Percentiles rank a stretch among this genome's conserved stretches.
Conservation (phyloP, 306 rosid species). For the Oemleria cerasiformis region DNA sequence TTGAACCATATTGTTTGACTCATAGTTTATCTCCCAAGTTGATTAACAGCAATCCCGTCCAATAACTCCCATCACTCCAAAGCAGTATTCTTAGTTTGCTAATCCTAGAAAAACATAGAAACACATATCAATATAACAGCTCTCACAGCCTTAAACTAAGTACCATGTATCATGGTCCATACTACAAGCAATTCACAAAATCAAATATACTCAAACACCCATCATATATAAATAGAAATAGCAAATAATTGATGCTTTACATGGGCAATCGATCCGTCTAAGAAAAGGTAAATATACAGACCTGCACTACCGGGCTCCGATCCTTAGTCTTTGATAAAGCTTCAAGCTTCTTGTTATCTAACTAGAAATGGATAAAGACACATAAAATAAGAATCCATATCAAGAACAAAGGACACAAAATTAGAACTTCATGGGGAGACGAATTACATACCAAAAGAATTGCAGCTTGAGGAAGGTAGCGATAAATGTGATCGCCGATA, state of each 20-base stretch:
- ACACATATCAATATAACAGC: neutral
- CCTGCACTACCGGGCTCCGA: constrained; percentile 71
- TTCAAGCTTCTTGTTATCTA: constrained; percentile 82
- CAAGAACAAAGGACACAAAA: neutral
- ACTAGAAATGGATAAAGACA: constrained; percentile 36
- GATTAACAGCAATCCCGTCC: neutral
- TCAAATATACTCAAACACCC: no score
- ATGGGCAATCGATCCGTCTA: neutral
- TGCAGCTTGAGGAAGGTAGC: constrained; percentile 84
- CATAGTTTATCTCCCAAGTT: neutral
- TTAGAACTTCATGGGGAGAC: neutral
- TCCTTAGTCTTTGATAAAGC: constrained; percentile 69
- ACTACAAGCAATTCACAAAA: neutral
- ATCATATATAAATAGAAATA: neutral
- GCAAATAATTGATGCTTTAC: neutral
- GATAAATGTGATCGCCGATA: constrained; percentile 80
- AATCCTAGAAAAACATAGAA: neutral
- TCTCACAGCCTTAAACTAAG: neutral
- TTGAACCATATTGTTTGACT: neutral
- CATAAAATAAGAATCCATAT: neutral
- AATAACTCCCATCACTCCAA: neutral
- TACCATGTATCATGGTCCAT: no score
- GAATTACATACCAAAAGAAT: constrained; percentile 66
- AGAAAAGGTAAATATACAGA: constrained; percentile 25
- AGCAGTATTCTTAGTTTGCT: neutral